Conservation (phyloP, 2,329 filamentous ascomycete species). For the Phoma sp. region DNA sequence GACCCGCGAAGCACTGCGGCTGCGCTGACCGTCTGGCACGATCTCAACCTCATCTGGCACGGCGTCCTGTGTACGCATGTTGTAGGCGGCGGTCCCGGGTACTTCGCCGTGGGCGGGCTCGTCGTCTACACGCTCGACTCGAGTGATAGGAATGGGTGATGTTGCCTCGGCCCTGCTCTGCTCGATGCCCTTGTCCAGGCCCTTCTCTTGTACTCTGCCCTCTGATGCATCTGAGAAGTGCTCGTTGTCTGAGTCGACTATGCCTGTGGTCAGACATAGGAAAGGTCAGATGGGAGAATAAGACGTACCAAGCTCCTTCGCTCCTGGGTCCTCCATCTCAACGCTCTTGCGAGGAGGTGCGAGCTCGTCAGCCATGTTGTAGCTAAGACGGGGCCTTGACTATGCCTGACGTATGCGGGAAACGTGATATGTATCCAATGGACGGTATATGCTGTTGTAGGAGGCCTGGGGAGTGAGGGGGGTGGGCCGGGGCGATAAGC, state of each 20-base stretch:
- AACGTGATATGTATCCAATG: not conserved
- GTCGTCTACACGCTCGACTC: slow-evolving; percentile 68
- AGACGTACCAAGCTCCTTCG: slow-evolving; percentile 60
- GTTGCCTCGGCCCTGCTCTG: slow-evolving; percentile 48
- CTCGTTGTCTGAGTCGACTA: slow-evolving; percentile 59
- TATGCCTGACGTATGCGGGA: not conserved
- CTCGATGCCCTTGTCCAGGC: slow-evolving; percentile 27
- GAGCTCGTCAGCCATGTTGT: slow-evolving; percentile 52
- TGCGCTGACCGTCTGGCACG: slow-evolving; percentile 51
- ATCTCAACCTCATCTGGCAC: slow-evolving; percentile 69
- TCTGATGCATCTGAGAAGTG: slow-evolving; percentile 71
- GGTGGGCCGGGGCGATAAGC: not conserved
- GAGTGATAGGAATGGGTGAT: slow-evolving; percentile 65
- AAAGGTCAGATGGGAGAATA: not conserved
- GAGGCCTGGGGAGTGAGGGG: not conserved
- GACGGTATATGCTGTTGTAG: not conserved
- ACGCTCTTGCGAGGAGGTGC: slow-evolving; percentile 62
- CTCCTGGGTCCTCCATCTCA: slow-evolving; percentile 62
- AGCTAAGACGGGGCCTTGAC: not conserved
- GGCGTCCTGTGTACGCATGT: slow-evolving; percentile 63
- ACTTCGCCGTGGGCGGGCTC: slow-evolving; percentile 65
- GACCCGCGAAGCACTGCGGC: slow-evolving; percentile 49
- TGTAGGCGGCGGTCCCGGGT: slow-evolving; percentile 66
- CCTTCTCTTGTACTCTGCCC: slow-evolving; percentile 47
- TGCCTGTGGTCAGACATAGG: slow-evolving; percentile 20